Conservation (phyloP, 2,329 filamentous ascomycete species). For the Claviceps lovelessii region DNA sequence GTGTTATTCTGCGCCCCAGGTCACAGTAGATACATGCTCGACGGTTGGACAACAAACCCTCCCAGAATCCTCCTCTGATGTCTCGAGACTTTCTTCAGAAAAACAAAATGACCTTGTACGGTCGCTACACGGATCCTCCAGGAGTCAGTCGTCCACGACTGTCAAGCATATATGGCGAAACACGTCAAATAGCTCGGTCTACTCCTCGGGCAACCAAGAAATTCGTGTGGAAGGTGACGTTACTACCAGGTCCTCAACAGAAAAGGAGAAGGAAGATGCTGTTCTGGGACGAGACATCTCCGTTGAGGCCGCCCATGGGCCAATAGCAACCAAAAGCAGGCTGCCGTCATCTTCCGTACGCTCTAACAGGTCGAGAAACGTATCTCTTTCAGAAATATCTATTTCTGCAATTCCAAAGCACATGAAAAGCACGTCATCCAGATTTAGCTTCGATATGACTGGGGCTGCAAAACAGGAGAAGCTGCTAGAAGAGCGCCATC, state of each 20-base stretch:
- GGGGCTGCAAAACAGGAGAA: slow-evolving; percentile 54
- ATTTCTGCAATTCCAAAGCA: slow-evolving; percentile 42
- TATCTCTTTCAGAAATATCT: slow-evolving; percentile 36
- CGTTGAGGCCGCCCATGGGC: neutral
- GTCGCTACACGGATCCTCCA: neutral
- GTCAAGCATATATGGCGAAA: neutral
- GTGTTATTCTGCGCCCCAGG: neutral
- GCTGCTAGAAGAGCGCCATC: slow-evolving; percentile 57
- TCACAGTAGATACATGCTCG: neutral
- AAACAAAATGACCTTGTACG: neutral
- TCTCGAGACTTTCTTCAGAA: neutral
- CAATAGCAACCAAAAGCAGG: neutral
- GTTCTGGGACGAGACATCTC: neutral
- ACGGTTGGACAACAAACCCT: neutral
- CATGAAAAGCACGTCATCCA: slow-evolving; percentile 63
- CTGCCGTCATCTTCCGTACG: slow-evolving; percentile 10
- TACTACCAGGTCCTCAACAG: neutral
- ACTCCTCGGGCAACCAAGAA: neutral
- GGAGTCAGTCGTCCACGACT: neutral
- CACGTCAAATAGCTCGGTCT: neutral
- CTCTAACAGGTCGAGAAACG: slow-evolving; percentile 34
- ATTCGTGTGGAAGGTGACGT: neutral
- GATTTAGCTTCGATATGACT: slow-evolving; percentile 72
- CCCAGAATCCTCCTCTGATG: slow-evolving; percentile 11
- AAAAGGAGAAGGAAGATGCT: neutral